These are phyloP conservation scores for Dactylellina leptospora DNA, from an alignment of 2,329 filamentous ascomycete genomes.

Conservation along the genomic window DNA sequence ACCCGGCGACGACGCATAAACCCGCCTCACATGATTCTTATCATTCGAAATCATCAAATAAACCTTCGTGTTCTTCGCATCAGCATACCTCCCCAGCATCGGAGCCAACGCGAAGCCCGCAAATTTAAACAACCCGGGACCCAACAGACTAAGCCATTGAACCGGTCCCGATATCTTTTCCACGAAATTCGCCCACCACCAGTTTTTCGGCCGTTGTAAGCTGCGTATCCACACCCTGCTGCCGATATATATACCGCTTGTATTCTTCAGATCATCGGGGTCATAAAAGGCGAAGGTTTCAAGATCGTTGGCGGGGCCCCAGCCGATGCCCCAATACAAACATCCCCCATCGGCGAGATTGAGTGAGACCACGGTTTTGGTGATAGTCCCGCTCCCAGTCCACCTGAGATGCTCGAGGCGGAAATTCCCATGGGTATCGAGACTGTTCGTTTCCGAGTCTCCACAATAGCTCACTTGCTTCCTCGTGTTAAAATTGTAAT, in stretches of 20 bases:
- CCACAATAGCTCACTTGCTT: not conserved
- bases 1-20: not conserved
- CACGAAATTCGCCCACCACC: not conserved
- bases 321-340: not conserved
- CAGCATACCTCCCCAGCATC: not conserved
- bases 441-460: not conserved
- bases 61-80: not conserved
- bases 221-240: not conserved
- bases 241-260: not conserved
- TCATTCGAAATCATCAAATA: constrained; percentile 1
- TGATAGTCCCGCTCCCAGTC: not conserved
- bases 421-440: not conserved
- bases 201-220: not conserved
- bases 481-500: not conserved
- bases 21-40: not conserved
- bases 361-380: not conserved
- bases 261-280: not conserved
- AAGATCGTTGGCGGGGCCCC: not conserved
- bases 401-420: not conserved
- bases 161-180: not conserved
- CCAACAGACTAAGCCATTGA: not conserved
- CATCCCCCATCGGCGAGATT: not conserved
- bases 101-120: not conserved
- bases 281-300: not conserved
- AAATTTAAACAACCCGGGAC: not conserved